Evolutionary conservation across 257 asterid genomes (phyloP).

Genomic region (Handroanthus guayacan): DNA sequence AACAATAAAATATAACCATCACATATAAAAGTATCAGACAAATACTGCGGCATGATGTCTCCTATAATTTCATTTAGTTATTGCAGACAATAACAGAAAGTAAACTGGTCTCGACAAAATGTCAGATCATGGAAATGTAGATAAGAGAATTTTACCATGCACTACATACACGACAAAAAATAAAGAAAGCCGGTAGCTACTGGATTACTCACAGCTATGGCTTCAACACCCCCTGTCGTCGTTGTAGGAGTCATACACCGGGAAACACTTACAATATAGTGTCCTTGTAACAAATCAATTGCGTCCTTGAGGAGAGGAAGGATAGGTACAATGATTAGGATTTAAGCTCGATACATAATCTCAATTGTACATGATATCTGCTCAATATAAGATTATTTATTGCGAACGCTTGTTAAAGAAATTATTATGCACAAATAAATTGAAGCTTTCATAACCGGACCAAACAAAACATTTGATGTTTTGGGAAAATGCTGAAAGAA

Average conservation of each 20-base stretch:
- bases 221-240: slow-evolving; percentile 64
- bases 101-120: not conserved
- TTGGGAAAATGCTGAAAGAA: not conserved
- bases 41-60: not conserved
- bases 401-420: not conserved
- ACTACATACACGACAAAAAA: not conserved
- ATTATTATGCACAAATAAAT: not conserved
- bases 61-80: not conserved
- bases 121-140: too few relatives aligned
- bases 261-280: slow-evolving; percentile 57
- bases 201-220: slow-evolving; percentile 68
- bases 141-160: slow-evolving; percentile 21
- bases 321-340: slow-evolving; percentile 26
- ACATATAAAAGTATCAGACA: not conserved
- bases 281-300: slow-evolving; percentile 83
- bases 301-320: slow-evolving; percentile 67
- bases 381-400: not conserved
- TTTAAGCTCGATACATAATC: not conserved
- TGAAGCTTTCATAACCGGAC: not conserved
- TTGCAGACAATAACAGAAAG: not conserved
- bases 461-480: slow-evolving; percentile 11
- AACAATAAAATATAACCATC: slow-evolving; percentile 22
- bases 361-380: not conserved
- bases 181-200: not conserved
- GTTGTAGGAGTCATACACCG: slow-evolving; percentile 47